A percentile compares a stretch with the other conserved stretches of the same genome.
These are phyloP conservation scores for Mucor sp. DNA, from an alignment of 371 early-diverging fungal species.

Conservation along the genomic window DNA sequence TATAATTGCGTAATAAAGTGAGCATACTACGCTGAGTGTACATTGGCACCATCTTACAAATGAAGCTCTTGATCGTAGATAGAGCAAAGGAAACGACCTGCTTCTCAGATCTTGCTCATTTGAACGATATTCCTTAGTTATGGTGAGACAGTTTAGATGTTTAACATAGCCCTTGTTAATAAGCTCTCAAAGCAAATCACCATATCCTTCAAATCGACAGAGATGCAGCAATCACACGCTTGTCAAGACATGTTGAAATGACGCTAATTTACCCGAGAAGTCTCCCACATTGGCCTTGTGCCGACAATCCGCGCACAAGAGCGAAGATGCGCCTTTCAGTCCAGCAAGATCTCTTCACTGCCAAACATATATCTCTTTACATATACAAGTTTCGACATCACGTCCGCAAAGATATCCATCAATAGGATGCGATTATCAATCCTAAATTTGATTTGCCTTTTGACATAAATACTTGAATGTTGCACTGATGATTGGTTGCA, in stretches of 20 bases:
- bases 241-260: background rate
- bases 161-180: no score
- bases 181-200: no score
- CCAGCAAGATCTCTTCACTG: background rate
- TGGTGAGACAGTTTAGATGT: no score
- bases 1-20: no score
- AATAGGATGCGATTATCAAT: no score
- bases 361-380: background rate
- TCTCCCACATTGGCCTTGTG: background rate
- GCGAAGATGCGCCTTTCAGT: background rate
- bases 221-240: background rate
- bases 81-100: no score
- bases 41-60: no score
- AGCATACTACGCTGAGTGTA: no score
- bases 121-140: no score
- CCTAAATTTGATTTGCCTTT: background rate
- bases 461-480: background rate
- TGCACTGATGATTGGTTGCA: conserved; percentile 3
- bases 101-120: no score
- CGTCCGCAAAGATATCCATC: background rate
- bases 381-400: background rate
- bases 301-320: background rate
- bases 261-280: background rate
- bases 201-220: no score
- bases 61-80: no score